A percentile compares a stretch with the other conserved stretches of the same genome.
phyloP scores from a whole-genome alignment of 1,284 basidiomycete species.

The Laetiporus sulphureus region DNA sequence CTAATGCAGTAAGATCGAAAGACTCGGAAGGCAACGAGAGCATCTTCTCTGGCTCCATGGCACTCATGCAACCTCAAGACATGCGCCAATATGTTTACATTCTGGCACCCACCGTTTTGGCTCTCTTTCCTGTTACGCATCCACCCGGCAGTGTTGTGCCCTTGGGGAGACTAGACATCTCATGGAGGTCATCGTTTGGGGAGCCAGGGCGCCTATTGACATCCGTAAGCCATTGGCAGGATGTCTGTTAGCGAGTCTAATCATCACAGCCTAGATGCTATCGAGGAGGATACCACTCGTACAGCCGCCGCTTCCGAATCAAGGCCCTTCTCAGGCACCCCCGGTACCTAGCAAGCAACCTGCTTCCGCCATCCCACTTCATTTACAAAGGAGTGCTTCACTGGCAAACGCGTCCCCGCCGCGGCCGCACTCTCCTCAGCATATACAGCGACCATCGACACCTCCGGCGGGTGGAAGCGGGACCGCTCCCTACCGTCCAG shows the following conservation, averaged over 20 bases:
- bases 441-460: slow-evolving; percentile 37
- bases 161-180: slow-evolving; percentile 76
- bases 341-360: slow-evolving; percentile 36
- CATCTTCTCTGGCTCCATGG: slow-evolving; percentile 55
- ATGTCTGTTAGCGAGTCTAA: not conserved
- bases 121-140: slow-evolving; percentile 44
- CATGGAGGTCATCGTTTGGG: slow-evolving; percentile 75
- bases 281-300: slow-evolving; percentile 63
- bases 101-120: slow-evolving; percentile 45
- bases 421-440: slow-evolving; percentile 47
- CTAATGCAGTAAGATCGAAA: slow-evolving; percentile 31
- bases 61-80: slow-evolving; percentile 75
- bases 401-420: slow-evolving; percentile 32
- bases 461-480: slow-evolving; percentile 29
- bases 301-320: slow-evolving; percentile 17
- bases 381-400: slow-evolving; percentile 53
- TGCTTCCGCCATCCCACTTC: slow-evolving; percentile 61
- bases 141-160: slow-evolving; percentile 66
- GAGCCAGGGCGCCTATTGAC: slow-evolving; percentile 80
- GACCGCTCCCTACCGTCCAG: slow-evolving; percentile 38
- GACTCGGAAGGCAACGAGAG: slow-evolving; percentile 24
- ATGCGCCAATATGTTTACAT: slow-evolving; percentile 82
- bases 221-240: slow-evolving; percentile 33
- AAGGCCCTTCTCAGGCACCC: slow-evolving; percentile 21
- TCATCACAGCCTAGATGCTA: slow-evolving; percentile 43